These are phyloP conservation scores for Aspergillus uvarum DNA, from an alignment of 2,329 filamentous ascomycete species.

Conservation along the genomic window DNA sequence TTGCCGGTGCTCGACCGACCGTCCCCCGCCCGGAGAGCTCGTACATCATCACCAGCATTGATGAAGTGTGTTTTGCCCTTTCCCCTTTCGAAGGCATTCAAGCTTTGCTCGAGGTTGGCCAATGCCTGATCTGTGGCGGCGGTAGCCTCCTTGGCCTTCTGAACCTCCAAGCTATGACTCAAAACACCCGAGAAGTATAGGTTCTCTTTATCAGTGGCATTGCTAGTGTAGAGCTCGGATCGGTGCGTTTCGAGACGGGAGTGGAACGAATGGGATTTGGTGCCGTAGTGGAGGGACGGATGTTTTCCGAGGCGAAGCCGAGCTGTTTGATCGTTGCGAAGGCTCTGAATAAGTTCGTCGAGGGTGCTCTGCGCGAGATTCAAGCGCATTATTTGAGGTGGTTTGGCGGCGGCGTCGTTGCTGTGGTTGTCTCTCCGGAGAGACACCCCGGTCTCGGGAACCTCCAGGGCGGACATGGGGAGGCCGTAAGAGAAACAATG, in stretches of 20 bases:
- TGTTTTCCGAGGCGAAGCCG: slow-evolving; percentile 50
- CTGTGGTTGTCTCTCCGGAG: slow-evolving; percentile 37
- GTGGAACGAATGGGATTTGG: slow-evolving; percentile 56
- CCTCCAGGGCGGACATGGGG: slow-evolving; percentile 36
- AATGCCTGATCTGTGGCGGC: slow-evolving; percentile 60
- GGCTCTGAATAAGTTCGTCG: slow-evolving; percentile 46
- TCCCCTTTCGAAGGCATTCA: slow-evolving; percentile 59
- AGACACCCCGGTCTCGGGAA: slow-evolving; percentile 43
- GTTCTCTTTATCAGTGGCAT: slow-evolving; percentile 43
- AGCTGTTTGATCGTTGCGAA: slow-evolving; percentile 45
- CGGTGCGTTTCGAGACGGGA: slow-evolving; percentile 54
- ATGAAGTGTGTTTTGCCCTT: slow-evolving; percentile 55
- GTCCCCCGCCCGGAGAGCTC: slow-evolving; percentile 37
- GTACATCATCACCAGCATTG: slow-evolving; percentile 38
- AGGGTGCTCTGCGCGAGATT: slow-evolving; percentile 46
- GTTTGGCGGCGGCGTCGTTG: slow-evolving; percentile 31
- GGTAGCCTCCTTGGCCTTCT: slow-evolving; percentile 55
- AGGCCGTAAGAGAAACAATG: neutral
- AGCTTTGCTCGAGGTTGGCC: slow-evolving; percentile 58
- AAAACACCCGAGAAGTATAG: slow-evolving; percentile 58
- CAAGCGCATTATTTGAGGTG: slow-evolving; percentile 48
- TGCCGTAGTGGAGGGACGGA: slow-evolving; percentile 58
- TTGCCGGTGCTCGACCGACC: slow-evolving; percentile 31
- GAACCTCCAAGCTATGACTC: slow-evolving; percentile 57
- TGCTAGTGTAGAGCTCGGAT: slow-evolving; percentile 58